Evolutionary conservation across 371 early-diverging fungal species (phyloP), one percentile per base, ranked within the genome.

Genomic region (Apophysomyces ossiformis): DNA sequence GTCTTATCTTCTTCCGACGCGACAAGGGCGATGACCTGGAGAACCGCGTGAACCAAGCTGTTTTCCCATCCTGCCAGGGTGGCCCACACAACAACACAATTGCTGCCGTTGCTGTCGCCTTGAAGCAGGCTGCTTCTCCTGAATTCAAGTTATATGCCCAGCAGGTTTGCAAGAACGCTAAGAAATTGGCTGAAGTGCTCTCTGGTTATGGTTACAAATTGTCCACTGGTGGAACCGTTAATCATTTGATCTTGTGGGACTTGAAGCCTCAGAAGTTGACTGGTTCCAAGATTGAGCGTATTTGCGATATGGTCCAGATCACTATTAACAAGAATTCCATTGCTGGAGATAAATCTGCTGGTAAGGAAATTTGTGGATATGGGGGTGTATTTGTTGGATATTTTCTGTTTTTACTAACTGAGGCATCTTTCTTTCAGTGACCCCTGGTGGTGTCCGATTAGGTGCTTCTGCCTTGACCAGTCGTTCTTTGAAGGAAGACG

Each of bases 81-180:
- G 99, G 99, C 39, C 99, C 99, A 18, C 99, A 99, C 92, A 99
- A 99, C 91, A 96, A 99, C 89, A 99, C 99, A 61, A 99, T 99
- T 79, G 96, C 98, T 44, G 99, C 94, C 36, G 83, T 99, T 16
- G 97, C 99, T 43, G 99, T 99, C 57, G 97, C 99, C 1, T 84
- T 99, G 60, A 95, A 97, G 87, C 98, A 98, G 85, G 98, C 93
- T 21, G 89, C 87, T 46, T 81, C 91, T 37, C 95, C 95, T 62
- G 95, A 95, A 81, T 99, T 98, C 87, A 91, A 92, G 74, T 82
- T 89, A 71, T 99, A 99, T 75, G 92, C 94, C 70, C 83, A 88
- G 75, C 96, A 97, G 82, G 99, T 99, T 58, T 78, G 93, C 62
- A 87, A 85, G 65, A 99, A 99, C 85, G 91, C 97, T 26, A 84